Evolutionary conservation across 129 eudicot species (phyloP).

Genomic region (Artemisia tridentata): DNA sequence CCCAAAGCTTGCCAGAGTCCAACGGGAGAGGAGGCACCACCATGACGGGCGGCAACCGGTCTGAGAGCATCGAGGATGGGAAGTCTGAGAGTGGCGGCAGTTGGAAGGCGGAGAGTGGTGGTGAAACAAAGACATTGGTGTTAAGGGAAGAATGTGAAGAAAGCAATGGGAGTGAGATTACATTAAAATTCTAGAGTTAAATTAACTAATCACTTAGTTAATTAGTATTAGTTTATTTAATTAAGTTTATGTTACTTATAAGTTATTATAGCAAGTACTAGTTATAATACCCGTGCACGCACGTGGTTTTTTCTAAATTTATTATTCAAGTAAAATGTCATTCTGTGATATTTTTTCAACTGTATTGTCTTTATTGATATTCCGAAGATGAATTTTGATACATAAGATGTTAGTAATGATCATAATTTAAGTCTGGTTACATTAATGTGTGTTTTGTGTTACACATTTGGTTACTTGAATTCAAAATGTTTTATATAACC

Average conservation of each 20-base stretch:
- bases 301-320: too few species aligned
- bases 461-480: too few species aligned
- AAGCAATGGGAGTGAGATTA: slow-evolving; percentile 68
- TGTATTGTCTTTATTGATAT: too few species aligned
- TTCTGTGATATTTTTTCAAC: too few species aligned
- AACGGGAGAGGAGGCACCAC: slow-evolving; percentile 53
- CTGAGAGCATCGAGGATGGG: slow-evolving; percentile 94
- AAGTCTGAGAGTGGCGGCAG: slow-evolving; percentile 79
- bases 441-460: too few species aligned
- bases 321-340: too few species aligned
- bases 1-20: slow-evolving; percentile 68
- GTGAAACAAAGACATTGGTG: slow-evolving; percentile 48
- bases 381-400: too few species aligned
- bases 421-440: too few species aligned
- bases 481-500: too few species aligned
- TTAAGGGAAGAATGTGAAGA: slow-evolving; percentile 65
- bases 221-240: slow-evolving; percentile 18
- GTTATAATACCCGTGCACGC: too few species aligned
- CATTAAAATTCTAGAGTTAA: slow-evolving; percentile 57
- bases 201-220: slow-evolving; percentile 1
- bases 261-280: slow-evolving; percentile 9
- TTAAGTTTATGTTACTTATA: background rate
- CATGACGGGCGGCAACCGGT: slow-evolving; percentile 52
- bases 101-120: slow-evolving; percentile 88
- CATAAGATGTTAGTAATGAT: too few species aligned